phyloP scores from a whole-genome alignment of 345 rosid genomes.

The Microthlaspi erraticum region DNA sequence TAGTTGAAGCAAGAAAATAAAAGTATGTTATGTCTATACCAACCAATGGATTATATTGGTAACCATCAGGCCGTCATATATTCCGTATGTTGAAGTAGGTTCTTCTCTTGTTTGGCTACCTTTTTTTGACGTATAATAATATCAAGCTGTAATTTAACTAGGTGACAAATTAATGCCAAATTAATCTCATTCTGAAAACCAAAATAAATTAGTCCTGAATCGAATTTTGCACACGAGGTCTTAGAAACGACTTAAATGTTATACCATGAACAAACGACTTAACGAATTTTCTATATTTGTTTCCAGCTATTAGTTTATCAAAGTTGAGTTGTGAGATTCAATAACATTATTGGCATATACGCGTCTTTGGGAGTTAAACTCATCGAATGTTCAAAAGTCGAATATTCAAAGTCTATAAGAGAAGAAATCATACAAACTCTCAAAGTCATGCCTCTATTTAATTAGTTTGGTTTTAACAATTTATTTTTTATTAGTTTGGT shows the following conservation, averaged over 20 bases:
- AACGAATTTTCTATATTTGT: too few species aligned
- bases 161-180: neutral
- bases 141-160: neutral
- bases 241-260: neutral
- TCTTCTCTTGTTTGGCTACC: conserved; percentile 7
- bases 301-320: neutral
- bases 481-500: too few species aligned
- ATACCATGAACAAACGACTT: too few species aligned
- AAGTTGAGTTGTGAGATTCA: neutral
- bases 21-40: conserved; percentile 9
- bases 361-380: conserved; percentile 8
- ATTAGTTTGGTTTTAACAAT: too few species aligned
- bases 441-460: conserved; percentile 33
- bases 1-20: conserved; percentile 8
- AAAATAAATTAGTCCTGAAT: neutral
- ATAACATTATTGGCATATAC: conserved; percentile 10
- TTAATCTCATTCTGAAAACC: neutral
- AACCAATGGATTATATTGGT: conserved; percentile 31
- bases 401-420: too few species aligned
- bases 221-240: neutral
- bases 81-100: conserved; percentile 10
- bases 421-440: neutral
- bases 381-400: neutral
- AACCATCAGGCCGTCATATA: conserved; percentile 30
- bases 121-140: conserved; percentile 14